Base-by-base conservation (phyloP, 495 filamentous ascomycete genomes). In the Corynascus novoguineensis region DNA sequence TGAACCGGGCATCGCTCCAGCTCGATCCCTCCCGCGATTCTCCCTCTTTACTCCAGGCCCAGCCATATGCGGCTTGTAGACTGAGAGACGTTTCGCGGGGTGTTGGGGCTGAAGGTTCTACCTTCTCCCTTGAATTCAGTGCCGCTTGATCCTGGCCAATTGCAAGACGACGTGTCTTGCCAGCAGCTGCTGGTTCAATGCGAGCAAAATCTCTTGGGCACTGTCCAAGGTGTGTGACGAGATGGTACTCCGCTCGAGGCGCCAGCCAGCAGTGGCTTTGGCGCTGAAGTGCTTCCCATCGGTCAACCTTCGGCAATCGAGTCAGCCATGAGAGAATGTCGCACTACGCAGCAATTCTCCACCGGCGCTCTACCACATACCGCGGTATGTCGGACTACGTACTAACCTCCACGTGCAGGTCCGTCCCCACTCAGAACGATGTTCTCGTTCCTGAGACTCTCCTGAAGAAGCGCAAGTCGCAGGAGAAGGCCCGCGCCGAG, bases 381-480 rank as follows among this genome's bases (percentile, higher is more conserved):
- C 64, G 68, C 68, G 71, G 73, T 80, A 73, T 81, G 77, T 76
- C 80, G 85, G 86, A 80, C 75, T 80, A 85, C 81, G 82, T 81
- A 89, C 84, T 79, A 73, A 79, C 76, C 71, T 76, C 54, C 63
- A 60, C 60, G 57, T 62, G 69, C 76, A 95, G 89, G 75, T 81
- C 83, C 75, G 86, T 92, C 66, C 88, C 92, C 44, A 92, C 90
- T 72, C 70, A 87, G 76, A 87, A 96, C 75, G 86, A 96, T 73
- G 85, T 97, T 73, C 85, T 97, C 66, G 90, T 96, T 70, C 92
- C 92, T 56, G 92, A 96, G 86, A 97, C 92, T 65, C 88, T 97
- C 71, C 86, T 97, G 69, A 98, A 97, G 88, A 98, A 98, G 88
- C 91, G 93, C 83, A 98, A 97, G 90, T 87, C 83, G 75, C 92